A percentile compares a stretch with the other conserved stretches of the same genome.
phyloP scores from a whole-genome alignment of 169 alveolate genomes.

The Ichthyophthirius multifiliis region DNA sequence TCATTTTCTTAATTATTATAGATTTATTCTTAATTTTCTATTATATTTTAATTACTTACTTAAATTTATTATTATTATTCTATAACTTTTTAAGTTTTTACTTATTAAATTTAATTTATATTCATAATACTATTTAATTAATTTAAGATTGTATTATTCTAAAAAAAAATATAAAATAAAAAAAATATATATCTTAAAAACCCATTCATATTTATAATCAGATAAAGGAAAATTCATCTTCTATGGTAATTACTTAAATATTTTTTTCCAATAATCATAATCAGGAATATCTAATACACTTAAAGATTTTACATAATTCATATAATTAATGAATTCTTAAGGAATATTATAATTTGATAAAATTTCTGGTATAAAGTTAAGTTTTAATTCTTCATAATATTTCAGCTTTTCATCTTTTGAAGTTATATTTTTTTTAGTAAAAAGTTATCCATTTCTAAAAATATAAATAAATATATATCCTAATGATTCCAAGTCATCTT shows the following conservation, averaged over 20 bases:
- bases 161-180: too few species aligned
- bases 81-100: too few species aligned
- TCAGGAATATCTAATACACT: not conserved
- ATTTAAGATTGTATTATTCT: too few species aligned
- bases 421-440: not conserved
- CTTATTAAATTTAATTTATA: too few species aligned
- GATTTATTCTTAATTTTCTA: too few species aligned
- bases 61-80: too few species aligned
- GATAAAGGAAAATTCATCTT: not conserved
- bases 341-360: not conserved
- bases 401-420: not conserved
- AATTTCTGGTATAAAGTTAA: not conserved
- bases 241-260: not conserved
- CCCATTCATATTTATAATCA: not conserved
- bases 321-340: not conserved
- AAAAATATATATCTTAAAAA: too few species aligned
- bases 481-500: conserved; percentile 34
- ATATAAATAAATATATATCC: conserved; percentile 24
- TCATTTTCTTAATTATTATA: too few species aligned
- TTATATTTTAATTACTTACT: too few species aligned
- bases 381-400: not conserved
- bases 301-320: not conserved
- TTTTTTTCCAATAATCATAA: not conserved
- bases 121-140: too few species aligned
- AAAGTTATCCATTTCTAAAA: not conserved